phyloP scores from a whole-genome alignment of 1,284 basidiomycete species.

The Cystobasidium sp. region DNA sequence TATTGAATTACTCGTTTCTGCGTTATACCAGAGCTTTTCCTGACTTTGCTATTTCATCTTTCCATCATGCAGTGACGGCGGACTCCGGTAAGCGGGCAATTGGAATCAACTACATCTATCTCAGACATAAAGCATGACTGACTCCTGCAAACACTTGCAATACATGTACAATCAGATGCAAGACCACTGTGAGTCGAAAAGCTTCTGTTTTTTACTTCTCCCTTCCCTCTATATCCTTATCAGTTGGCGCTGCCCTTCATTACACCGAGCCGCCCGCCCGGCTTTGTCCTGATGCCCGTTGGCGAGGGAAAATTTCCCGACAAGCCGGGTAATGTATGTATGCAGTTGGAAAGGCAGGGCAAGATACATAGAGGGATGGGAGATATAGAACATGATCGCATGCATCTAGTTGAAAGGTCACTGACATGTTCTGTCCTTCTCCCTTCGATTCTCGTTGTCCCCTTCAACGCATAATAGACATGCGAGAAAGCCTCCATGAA shows the following conservation, averaged over 20 bases:
- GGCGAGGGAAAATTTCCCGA: constrained; percentile 8
- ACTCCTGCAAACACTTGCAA: not conserved
- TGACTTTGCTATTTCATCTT: not conserved
- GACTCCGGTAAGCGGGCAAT: constrained; percentile 3
- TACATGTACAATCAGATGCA: constrained; percentile 61
- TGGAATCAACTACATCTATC: too few relatives aligned
- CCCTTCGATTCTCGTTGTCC: not conserved
- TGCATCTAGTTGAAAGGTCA: not conserved
- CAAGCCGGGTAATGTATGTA: not conserved
- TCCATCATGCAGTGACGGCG: not conserved
- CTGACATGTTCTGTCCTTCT: not conserved
- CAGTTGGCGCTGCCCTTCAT: not conserved
- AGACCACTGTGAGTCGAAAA: constrained; percentile 68
- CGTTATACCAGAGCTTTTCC: not conserved
- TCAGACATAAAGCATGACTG: not conserved
- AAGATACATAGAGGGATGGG: not conserved
- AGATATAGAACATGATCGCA: not conserved
- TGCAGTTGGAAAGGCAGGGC: not conserved
- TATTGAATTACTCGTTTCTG: not conserved
- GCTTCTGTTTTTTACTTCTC: not conserved
- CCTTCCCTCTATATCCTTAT: constrained; percentile 28
- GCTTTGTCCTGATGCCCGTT: not conserved
- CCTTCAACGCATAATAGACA: constrained; percentile 63
- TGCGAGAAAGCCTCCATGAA: constrained; percentile 81
- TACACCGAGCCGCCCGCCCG: not conserved